These are phyloP conservation scores for Pisolithus sp. DNA, from an alignment of 768 basidiomycete genomes.

Conservation along the genomic window DNA sequence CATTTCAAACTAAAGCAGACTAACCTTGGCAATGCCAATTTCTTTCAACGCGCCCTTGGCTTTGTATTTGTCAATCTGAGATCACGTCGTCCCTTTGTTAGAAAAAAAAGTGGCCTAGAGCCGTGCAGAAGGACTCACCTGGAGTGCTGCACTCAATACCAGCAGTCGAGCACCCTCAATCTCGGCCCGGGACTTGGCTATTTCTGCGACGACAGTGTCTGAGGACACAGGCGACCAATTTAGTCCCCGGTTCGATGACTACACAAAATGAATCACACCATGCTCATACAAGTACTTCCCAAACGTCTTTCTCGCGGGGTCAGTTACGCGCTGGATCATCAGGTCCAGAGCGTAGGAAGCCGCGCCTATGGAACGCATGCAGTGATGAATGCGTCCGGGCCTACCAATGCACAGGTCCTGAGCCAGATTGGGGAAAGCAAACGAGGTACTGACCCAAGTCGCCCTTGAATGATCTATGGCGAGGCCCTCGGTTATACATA, in stretches of 20 bases:
- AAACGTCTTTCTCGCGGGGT: constrained; percentile 86
- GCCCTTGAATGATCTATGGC: constrained; percentile 84
- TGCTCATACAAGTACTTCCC: constrained; percentile 90
- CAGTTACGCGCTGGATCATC: constrained; percentile 89
- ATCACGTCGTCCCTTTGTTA: not conserved
- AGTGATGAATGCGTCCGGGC: constrained; percentile 94
- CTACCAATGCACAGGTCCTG: constrained; percentile 31
- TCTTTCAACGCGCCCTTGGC: constrained; percentile 96
- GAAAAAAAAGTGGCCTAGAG: not conserved
- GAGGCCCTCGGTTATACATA: not conserved
- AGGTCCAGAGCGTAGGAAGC: constrained; percentile 81
- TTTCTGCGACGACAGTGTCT: constrained; percentile 87
- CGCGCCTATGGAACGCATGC: constrained; percentile 94
- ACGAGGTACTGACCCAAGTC: constrained; percentile 62
- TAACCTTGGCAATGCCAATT: constrained; percentile 94
- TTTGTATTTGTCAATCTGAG: constrained; percentile 79
- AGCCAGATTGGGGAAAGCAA: not conserved
- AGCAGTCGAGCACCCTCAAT: constrained; percentile 85
- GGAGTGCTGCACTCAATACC: constrained; percentile 86
- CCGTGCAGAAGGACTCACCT: constrained; percentile 36
- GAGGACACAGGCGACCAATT: not conserved
- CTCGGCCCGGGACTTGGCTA: constrained; percentile 89
- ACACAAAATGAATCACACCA: constrained; percentile 40
- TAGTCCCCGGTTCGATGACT: not conserved
- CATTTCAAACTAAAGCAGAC: constrained; percentile 4